Evolutionary conservation across 257 asterid species (phyloP).

Genomic region (Solanum boliviense): DNA sequence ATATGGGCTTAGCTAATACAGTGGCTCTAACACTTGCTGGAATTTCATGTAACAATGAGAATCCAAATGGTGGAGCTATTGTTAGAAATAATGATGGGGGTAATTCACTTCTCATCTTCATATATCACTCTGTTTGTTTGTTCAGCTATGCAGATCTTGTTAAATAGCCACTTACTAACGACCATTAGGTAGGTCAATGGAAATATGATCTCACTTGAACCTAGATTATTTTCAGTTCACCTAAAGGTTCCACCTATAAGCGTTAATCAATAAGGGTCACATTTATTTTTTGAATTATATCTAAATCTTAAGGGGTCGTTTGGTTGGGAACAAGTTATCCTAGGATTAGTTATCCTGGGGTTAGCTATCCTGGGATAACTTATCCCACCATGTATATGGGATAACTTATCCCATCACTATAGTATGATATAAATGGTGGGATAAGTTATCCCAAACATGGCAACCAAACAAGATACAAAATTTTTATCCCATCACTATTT

Average conservation of each 20-base stretch:
- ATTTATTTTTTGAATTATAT: neutral
- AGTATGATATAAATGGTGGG: no score
- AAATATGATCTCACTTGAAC: neutral
- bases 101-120: conserved; percentile 7
- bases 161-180: neutral
- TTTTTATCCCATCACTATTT: no score
- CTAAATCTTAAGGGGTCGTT: neutral
- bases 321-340: no score
- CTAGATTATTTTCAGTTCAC: neutral
- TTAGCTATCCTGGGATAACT: no score
- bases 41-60: conserved; percentile 39
- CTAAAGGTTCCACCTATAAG: neutral
- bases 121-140: no score
- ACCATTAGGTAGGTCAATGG: neutral
- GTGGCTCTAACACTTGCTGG: conserved; percentile 67
- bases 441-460: no score
- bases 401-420: no score
- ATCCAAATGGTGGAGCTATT: conserved; percentile 70
- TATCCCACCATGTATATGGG: no score
- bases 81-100: conserved; percentile 54
- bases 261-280: neutral
- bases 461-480: no score
- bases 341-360: no score
- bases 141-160: neutral
- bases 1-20: conserved; percentile 96